A percentile compares a stretch with the other conserved stretches of the same genome.
phyloP scores from a whole-genome alignment of 495 filamentous ascomycete genomes.

The Pseudevernia furfuracea region DNA sequence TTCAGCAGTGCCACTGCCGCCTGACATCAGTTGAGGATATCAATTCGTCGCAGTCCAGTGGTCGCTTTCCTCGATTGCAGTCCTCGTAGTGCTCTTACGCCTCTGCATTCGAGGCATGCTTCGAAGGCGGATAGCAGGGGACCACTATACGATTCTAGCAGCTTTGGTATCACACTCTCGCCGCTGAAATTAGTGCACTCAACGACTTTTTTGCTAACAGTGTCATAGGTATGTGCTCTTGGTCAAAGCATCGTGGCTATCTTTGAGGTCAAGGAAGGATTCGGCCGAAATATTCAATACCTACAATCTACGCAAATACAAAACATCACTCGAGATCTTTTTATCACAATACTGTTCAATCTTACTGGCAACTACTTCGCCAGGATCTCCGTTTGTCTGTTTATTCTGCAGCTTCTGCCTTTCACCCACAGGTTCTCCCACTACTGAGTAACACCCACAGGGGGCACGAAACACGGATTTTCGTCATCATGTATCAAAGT shows the following conservation, averaged over 20 bases:
- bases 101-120: not conserved
- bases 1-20: not conserved
- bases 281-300: slow-evolving; percentile 1
- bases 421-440: not conserved
- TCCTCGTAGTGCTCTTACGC: not conserved
- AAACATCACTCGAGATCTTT: not conserved
- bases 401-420: not conserved
- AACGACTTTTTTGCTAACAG: not conserved
- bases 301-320: not conserved
- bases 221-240: not conserved
- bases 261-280: not conserved
- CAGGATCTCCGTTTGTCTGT: slow-evolving; percentile 4
- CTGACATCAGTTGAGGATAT: not conserved
- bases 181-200: too few relatives aligned
- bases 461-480: not conserved
- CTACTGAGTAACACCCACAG: not conserved
- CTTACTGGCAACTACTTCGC: not conserved
- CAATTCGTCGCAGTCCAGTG: not conserved
- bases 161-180: not conserved
- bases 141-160: not conserved
- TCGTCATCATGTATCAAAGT: not conserved
- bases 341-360: not conserved
- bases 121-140: not conserved
- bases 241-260: not conserved
- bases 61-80: not conserved